Conservation (phyloP, 2,329 filamentous ascomycete genomes). For the Paecilomyces sp. region DNA sequence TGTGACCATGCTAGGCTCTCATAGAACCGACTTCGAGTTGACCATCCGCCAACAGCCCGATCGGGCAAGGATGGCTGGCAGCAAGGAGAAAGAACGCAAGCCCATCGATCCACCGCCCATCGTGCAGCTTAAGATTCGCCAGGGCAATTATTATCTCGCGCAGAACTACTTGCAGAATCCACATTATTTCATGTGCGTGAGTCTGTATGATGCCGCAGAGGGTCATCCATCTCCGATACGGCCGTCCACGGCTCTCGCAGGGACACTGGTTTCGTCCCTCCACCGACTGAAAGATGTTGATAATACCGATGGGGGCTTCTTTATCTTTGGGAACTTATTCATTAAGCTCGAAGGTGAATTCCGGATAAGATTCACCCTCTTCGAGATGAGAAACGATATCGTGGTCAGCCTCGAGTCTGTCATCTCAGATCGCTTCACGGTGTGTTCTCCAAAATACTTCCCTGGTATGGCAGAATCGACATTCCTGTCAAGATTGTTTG, state of each 20-base stretch:
- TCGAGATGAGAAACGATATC: constrained; percentile 56
- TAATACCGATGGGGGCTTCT: constrained; percentile 74
- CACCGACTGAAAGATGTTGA: constrained; percentile 73
- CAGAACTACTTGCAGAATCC: constrained; percentile 60
- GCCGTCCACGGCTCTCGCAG: constrained; percentile 53
- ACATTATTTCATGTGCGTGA: constrained; percentile 57
- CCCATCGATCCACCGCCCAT: constrained; percentile 81
- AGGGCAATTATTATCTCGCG: constrained; percentile 43
- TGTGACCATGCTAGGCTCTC: constrained; percentile 32
- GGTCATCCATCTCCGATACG: constrained; percentile 35
- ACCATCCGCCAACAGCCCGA: constrained; percentile 60
- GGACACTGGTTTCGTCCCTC: constrained; percentile 71
- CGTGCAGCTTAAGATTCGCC: constrained; percentile 58
- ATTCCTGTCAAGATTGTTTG: constrained; percentile 70
- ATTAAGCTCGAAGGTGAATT: constrained; percentile 67
- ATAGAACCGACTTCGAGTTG: constrained; percentile 51
- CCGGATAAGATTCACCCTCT: constrained; percentile 69
- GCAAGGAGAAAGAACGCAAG: constrained; percentile 77
- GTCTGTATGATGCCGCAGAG: constrained; percentile 46
- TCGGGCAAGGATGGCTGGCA: constrained; percentile 60
- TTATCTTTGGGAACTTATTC: constrained; percentile 85
- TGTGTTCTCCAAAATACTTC: constrained; percentile 57
- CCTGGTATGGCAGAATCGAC: constrained; percentile 77
- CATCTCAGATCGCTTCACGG: constrained; percentile 60
- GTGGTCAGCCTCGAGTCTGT: constrained; percentile 48